Evolutionary conservation across 148 eudicot genomes (phyloP), one percentile per base, ranked within the genome.

Genomic region (Mesembryanthemum crystallinum): DNA sequence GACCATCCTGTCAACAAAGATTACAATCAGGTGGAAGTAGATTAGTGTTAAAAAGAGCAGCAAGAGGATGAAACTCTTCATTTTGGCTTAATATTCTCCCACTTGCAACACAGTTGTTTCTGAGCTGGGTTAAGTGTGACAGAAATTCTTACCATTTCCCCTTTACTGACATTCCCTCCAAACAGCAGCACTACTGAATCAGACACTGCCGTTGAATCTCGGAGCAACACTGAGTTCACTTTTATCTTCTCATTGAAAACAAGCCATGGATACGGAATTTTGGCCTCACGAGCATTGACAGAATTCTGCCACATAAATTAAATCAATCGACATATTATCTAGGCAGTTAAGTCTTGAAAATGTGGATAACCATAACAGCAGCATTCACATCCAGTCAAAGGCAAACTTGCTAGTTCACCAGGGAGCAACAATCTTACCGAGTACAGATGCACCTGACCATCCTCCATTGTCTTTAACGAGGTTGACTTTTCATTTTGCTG

Each of bases 241-340:
- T 94, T 94, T 63, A 94, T 90, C 79, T 94, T 94, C 81, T 94
- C 98, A 82, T 94, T 94, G 86, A 94, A 94, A 80, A 90, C 91
- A 47, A 94, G 84, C 98, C 98, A 94, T 66, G 98, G 98, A 78
- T 84, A 92, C 25, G 97, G 98, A 76, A 94, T 90, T 68, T 65
- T 88, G 55, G 88, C 81, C 65, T 89, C 88, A 57, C 89, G 91
- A 60, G 96, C 96, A 81, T 92, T 94, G 61, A 82, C 81, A 47
- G 87, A 85, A 62, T 85, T 82, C 87, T 85, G 78, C 57, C 29
- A 54, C 59, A 76, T 39, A 29, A 51, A 74, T 25, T 7, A 21
- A 54, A 35, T 25, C 42, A 80, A 24, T 21, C 15, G 65, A 67
- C 60, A 43, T 64, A 64, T 21, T 11, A 57, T 30, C 17, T 71